Evolutionary conservation across 2,329 filamentous ascomycete species (phyloP).

Genomic region (Knoxdaviesia capensis): DNA sequence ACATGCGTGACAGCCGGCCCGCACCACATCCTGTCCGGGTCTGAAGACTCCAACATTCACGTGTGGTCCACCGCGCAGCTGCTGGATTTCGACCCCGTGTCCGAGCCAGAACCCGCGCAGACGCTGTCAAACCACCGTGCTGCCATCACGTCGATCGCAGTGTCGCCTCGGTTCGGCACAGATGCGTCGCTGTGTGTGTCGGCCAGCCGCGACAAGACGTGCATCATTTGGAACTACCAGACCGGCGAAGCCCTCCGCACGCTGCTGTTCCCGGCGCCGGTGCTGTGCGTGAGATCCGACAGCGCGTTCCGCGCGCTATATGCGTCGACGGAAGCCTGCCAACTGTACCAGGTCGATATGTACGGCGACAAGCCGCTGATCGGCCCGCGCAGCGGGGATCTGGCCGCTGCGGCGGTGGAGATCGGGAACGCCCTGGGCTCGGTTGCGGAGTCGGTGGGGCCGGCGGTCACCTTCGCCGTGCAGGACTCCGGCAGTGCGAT

Average conservation of each 20-base stretch:
- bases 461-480: slow-evolving; percentile 46
- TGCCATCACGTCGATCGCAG: slow-evolving; percentile 43
- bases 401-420: slow-evolving; percentile 37
- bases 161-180: slow-evolving; percentile 44
- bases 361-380: slow-evolving; percentile 35
- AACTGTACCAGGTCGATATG: slow-evolving; percentile 62
- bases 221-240: slow-evolving; percentile 83
- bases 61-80: slow-evolving; percentile 73
- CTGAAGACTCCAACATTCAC: slow-evolving; percentile 74
- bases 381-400: slow-evolving; percentile 26
- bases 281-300: slow-evolving; percentile 57
- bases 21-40: slow-evolving; percentile 57
- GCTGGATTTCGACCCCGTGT: slow-evolving; percentile 35
- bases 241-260: slow-evolving; percentile 61
- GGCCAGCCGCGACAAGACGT: slow-evolving; percentile 67
- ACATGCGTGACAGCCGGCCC: slow-evolving; percentile 55
- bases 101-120: slow-evolving; percentile 47
- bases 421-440: slow-evolving; percentile 31
- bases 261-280: slow-evolving; percentile 55
- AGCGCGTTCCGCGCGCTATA: slow-evolving; percentile 70
- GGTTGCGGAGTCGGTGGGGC: slow-evolving; percentile 42
- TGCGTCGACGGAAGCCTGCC: slow-evolving; percentile 60
- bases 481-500: slow-evolving; percentile 69
- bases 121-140: slow-evolving; percentile 63
- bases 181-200: slow-evolving; percentile 71